A percentile compares a stretch with the other conserved stretches of the same genome.
Evolutionary conservation across 805 yeast species (phyloP).

Genomic region (Yamadazyma sp.): DNA sequence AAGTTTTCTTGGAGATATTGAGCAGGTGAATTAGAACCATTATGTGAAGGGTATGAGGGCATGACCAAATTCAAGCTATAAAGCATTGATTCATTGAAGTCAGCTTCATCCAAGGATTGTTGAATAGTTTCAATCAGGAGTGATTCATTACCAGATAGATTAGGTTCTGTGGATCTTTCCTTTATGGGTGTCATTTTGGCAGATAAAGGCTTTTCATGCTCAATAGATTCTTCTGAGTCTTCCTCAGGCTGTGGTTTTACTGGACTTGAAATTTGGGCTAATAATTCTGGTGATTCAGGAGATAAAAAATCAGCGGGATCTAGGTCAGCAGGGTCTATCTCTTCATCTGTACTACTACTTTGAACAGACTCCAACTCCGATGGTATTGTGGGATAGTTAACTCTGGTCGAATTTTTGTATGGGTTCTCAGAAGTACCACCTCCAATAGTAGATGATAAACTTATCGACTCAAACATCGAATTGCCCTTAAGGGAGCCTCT

Average conservation of each 20-base stretch:
- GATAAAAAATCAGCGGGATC: slow-evolving; percentile 25
- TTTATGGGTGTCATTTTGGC: background rate
- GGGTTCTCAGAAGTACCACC: no score
- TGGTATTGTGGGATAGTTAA: no score
- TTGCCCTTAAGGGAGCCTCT: slow-evolving; percentile 2
- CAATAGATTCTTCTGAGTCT: background rate
- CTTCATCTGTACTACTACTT: slow-evolving; percentile 10
- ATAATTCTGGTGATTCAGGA: slow-evolving; percentile 12
- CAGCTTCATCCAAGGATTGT: slow-evolving; percentile 3
- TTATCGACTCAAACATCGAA: slow-evolving; percentile 13
- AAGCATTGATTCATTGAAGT: slow-evolving; percentile 2
- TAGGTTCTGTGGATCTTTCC: slow-evolving; percentile 3
- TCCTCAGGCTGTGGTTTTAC: background rate
- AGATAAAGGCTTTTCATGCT: background rate
- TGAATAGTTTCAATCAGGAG: slow-evolving; percentile 9
- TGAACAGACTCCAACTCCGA: no score
- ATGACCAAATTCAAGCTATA: slow-evolving; percentile 6
- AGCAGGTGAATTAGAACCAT: slow-evolving; percentile 4
- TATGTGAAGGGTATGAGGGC: slow-evolving; percentile 1
- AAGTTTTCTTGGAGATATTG: slow-evolving; percentile 9
- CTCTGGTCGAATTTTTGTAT: no score
- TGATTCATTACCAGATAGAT: slow-evolving; percentile 2
- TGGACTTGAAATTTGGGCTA: background rate
- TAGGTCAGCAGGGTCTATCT: no score
- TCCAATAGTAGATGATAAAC: slow-evolving; percentile 12